Evolutionary conservation across 192 early-diverging fungal genomes (phyloP).

Genomic region (Spinellus fusiger): DNA sequence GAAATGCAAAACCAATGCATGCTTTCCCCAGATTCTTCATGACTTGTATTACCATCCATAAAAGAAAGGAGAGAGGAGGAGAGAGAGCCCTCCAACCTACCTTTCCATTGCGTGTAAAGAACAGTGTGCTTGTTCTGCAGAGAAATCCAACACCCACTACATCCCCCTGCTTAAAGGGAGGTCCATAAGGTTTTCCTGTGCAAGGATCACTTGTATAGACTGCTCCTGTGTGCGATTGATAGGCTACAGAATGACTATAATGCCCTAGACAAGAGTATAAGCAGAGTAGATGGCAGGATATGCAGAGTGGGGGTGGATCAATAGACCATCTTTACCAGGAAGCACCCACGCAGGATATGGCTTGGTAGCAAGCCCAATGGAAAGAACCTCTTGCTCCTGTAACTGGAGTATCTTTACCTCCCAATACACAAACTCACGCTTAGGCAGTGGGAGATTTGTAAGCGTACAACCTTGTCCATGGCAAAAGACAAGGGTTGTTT

Average conservation of each 20-base stretch:
- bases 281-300: background rate
- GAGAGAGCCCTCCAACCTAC: background rate
- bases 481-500: conserved; percentile 61
- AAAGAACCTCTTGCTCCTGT: conserved; percentile 50
- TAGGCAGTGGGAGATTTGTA: conserved; percentile 68
- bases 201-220: conserved; percentile 61
- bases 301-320: background rate
- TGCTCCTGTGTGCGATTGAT: conserved; percentile 58
- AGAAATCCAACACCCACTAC: conserved; percentile 70
- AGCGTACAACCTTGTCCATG: conserved; percentile 61
- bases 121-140: conserved; percentile 60
- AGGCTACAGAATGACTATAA: conserved; percentile 66
- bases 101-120: conserved; percentile 70
- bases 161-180: conserved; percentile 62
- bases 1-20: conserved; percentile 61
- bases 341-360: conserved; percentile 67
- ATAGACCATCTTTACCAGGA: conserved; percentile 33
- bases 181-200: conserved; percentile 53
- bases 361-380: conserved; percentile 63
- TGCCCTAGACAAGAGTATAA: conserved; percentile 42
- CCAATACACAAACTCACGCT: conserved; percentile 66
- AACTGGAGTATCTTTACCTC: conserved; percentile 66
- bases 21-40: conserved; percentile 50
- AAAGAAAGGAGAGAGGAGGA: too few relatives aligned
- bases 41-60: background rate